Evolutionary conservation across 768 basidiomycete genomes (phyloP), one percentile per base, ranked within the genome.

Genomic region (Candolleomyces eurysporus): DNA sequence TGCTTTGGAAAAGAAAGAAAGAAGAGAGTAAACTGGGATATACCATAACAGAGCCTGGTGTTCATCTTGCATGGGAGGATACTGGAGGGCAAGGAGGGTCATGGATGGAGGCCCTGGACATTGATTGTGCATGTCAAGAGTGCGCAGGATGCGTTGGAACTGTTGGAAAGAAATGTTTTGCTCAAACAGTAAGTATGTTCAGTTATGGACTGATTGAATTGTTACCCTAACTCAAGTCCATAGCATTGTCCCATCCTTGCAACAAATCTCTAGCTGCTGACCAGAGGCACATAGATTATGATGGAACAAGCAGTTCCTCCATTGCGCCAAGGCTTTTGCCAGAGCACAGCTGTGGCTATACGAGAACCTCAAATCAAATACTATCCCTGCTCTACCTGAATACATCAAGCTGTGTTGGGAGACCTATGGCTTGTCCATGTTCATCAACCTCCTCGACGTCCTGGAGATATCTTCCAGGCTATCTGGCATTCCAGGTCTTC

Each of bases 391-490:
- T 48, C 65, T 84, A 26, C 80, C 83, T 52, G 73, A 78, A 4
- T 86, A 83, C 62, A 68, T 82, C n/a, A 69, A 71, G 5, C 67
- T 79, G 16, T 71, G 82, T 48, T 75, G 82, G n/a, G 75, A 83
- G 30, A 72, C 79, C 59, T 79, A 79, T 49, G 86, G 86, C 5
- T 67, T 79, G 14, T 70, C 73, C 45, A 73, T 88, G 69, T 68
- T 82, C 8, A 75, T 88, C 52, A 78, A 79, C 62, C 74, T 84
- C 59, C 75, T 81, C 0, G 79, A 86, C 62, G 74, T 84, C 59
- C 74, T 80, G 0, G 82, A 81, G 48, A 81, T 82, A n/a, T 67
- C 83, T 30, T 59, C 63, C 21, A 53, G 82, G 1, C 75, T 79
- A 0, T 73, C 76, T 11, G 60, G 61, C 30, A 39, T 59, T n/a